A percentile compares a stretch with the other conserved stretches of the same genome.
Conservation (phyloP, 2,329 filamentous ascomycete species). For the Monosporascus sp. region DNA sequence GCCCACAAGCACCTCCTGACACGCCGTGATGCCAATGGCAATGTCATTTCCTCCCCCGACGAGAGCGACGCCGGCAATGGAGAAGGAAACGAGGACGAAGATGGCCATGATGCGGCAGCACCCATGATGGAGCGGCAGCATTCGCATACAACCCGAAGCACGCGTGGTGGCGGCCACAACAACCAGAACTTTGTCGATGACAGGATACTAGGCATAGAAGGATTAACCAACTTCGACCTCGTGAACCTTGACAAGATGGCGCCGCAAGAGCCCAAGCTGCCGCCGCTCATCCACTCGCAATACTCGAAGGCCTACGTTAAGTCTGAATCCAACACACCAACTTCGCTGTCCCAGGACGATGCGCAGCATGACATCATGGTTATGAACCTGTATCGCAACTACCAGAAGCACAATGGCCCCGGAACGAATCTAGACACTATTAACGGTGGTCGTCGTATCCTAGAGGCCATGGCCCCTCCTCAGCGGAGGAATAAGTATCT, state of each 20-base stretch:
- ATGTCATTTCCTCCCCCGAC: slow-evolving; percentile 43
- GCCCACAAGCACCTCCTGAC: slow-evolving; percentile 58
- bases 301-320: slow-evolving; percentile 55
- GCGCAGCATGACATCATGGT: slow-evolving; percentile 51
- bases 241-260: slow-evolving; percentile 55
- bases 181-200: slow-evolving; percentile 53
- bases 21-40: slow-evolving; percentile 50
- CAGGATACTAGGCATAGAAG: slow-evolving; percentile 55
- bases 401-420: slow-evolving; percentile 47
- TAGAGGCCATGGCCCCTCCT: slow-evolving; percentile 49
- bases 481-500: slow-evolving; percentile 44
- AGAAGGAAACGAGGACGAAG: slow-evolving; percentile 45
- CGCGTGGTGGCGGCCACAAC: slow-evolving; percentile 45
- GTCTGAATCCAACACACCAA: slow-evolving; percentile 52
- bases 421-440: slow-evolving; percentile 53
- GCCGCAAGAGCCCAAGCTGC: slow-evolving; percentile 53
- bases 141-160: slow-evolving; percentile 61
- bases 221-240: slow-evolving; percentile 54
- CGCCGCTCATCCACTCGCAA: slow-evolving; percentile 50
- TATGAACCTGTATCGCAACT: slow-evolving; percentile 54
- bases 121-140: slow-evolving; percentile 59
- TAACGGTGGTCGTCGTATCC: slow-evolving; percentile 48
- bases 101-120: slow-evolving; percentile 45
- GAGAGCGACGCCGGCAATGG: slow-evolving; percentile 50
- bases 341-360: slow-evolving; percentile 46